These are phyloP conservation scores for Grammothele lineata DNA, from an alignment of 768 basidiomycete species.

Conservation along the genomic window DNA sequence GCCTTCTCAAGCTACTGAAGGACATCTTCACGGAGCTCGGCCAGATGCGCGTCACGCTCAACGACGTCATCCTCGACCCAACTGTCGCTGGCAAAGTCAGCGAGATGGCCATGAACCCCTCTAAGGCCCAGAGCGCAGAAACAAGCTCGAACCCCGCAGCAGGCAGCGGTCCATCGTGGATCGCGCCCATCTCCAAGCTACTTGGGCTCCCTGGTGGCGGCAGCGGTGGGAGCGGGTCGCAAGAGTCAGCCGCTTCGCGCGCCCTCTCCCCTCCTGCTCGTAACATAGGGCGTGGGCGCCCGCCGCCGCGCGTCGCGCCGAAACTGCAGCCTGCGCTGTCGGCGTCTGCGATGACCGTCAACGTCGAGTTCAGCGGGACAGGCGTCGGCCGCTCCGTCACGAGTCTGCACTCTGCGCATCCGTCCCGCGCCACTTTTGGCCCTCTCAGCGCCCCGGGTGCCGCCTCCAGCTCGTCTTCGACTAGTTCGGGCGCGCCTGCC, in stretches of 20 bases:
- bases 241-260: conserved; percentile 21
- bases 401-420: conserved; percentile 29
- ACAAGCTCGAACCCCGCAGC: conserved; percentile 32
- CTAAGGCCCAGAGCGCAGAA: conserved; percentile 41
- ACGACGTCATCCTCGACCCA: conserved; percentile 90
- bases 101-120: conserved; percentile 63
- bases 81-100: conserved; percentile 64
- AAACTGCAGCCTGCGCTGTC: conserved; percentile 83
- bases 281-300: conserved; percentile 22
- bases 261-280: conserved; percentile 20
- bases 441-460: conserved; percentile 6
- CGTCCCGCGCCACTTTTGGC: conserved; percentile 8
- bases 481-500: not conserved
- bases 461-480: not conserved
- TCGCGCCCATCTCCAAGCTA: conserved; percentile 80
- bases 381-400: conserved; percentile 56
- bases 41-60: conserved; percentile 74
- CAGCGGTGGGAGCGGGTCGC: conserved; percentile 26
- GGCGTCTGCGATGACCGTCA: conserved; percentile 89
- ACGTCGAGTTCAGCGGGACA: conserved; percentile 88
- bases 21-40: conserved; percentile 84
- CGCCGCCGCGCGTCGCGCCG: conserved; percentile 53
- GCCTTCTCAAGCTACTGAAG: conserved; percentile 78
- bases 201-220: conserved; percentile 43
- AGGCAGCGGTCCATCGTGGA: conserved; percentile 48